Evolutionary conservation across 345 rosid genomes (phyloP).

Genomic region (Gossypium arboreum): DNA sequence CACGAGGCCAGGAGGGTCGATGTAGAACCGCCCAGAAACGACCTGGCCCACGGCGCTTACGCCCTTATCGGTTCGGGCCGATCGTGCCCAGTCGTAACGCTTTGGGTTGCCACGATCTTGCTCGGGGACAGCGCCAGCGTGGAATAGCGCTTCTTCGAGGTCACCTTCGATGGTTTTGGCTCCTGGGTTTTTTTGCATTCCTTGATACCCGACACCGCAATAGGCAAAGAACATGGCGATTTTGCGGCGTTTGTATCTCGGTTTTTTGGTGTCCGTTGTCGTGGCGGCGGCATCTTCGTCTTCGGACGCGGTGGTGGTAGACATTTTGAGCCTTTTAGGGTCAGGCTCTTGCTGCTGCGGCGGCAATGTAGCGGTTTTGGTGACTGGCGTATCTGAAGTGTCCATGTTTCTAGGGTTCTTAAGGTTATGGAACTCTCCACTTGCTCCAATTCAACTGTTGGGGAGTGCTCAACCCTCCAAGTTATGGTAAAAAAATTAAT

Average conservation of each 20-base stretch:
- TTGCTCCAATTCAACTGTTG: neutral
- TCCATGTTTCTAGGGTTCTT: slow-evolving; percentile 8
- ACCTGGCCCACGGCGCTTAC: slow-evolving; percentile 98
- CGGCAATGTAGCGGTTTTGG: neutral
- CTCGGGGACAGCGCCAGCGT: slow-evolving; percentile 76
- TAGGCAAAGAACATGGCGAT: slow-evolving; percentile 87
- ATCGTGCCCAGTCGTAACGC: slow-evolving; percentile 83
- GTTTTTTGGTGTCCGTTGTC: slow-evolving; percentile 26
- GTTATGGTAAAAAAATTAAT: neutral
- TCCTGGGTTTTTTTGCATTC: slow-evolving; percentile 97
- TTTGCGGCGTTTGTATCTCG: slow-evolving; percentile 76
- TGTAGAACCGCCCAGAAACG: slow-evolving; percentile 78
- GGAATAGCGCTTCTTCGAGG: slow-evolving; percentile 89
- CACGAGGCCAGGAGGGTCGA: slow-evolving; percentile 88
- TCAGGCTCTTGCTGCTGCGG: slow-evolving; percentile 52
- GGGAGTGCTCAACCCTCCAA: neutral
- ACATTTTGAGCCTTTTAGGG: slow-evolving; percentile 57
- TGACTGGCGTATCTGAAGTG: neutral
- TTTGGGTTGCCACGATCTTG: slow-evolving; percentile 67
- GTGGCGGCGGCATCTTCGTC: slow-evolving; percentile 29
- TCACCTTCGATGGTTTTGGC: slow-evolving; percentile 97
- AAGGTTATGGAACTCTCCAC: neutral
- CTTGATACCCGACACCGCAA: slow-evolving; percentile 96
- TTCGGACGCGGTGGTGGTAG: slow-evolving; percentile 42
- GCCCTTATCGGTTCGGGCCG: slow-evolving; percentile 93